Evolutionary conservation across 2,329 filamentous ascomycete species (phyloP).

Genomic region (Pseudocercospora musae): DNA sequence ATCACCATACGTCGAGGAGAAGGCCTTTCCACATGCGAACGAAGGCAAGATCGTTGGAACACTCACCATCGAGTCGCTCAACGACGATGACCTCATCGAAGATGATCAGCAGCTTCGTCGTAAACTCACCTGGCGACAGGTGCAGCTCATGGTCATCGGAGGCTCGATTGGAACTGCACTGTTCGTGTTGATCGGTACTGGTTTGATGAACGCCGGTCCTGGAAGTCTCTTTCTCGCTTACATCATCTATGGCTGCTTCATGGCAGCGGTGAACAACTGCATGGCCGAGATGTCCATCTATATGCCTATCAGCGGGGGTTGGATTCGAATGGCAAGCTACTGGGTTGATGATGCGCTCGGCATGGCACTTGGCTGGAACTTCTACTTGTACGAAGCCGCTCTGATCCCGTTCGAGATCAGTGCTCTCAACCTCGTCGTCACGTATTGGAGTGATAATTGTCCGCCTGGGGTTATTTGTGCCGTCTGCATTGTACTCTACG

Average conservation of each 20-base stretch:
- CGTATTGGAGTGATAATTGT: not conserved
- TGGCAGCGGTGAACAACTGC: not conserved
- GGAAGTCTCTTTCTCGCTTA: constrained; percentile 46
- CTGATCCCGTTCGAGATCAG: not conserved
- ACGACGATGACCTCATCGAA: no score
- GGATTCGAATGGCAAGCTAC: not conserved
- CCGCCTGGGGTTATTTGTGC: not conserved
- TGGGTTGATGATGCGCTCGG: not conserved
- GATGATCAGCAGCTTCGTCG: constrained; percentile 28
- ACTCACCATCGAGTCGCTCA: no score
- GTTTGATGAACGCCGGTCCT: constrained; percentile 48
- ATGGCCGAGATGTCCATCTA: not conserved
- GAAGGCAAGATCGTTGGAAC: no score
- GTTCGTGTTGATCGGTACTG: constrained; percentile 50
- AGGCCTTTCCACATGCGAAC: no score
- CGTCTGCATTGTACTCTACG: not conserved
- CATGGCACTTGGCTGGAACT: not conserved
- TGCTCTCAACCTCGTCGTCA: not conserved
- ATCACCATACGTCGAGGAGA: no score
- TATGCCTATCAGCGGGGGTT: not conserved
- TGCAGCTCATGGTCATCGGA: constrained; percentile 29
- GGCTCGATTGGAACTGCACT: constrained; percentile 49
- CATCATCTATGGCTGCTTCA: constrained; percentile 30
- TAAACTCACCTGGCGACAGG: constrained; percentile 58
- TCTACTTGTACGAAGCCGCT: not conserved